Evolutionary conservation across 192 early-diverging fungal genomes (phyloP).

Genomic region (Mortierella claussenii): DNA sequence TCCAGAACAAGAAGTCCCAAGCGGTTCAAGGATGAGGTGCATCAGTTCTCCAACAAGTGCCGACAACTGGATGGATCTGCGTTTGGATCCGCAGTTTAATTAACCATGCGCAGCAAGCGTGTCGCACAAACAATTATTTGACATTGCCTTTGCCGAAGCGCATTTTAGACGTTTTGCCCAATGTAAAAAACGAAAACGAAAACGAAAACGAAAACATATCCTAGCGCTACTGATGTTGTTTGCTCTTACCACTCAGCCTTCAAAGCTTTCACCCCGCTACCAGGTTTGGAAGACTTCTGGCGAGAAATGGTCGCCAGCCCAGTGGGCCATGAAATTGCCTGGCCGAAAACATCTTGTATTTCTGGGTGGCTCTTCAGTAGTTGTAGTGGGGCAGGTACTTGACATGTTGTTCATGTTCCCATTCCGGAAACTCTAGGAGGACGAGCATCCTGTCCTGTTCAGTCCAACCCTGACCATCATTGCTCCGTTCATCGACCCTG

Average conservation of each 20-base stretch:
- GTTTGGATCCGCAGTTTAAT: conserved; percentile 52
- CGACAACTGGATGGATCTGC: conserved; percentile 56
- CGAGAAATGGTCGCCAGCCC: conserved; percentile 24
- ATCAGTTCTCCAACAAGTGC: conserved; percentile 59
- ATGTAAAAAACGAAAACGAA: too few relatives aligned
- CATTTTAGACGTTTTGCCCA: too few relatives aligned
- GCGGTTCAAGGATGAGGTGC: conserved; percentile 55
- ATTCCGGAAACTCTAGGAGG: conserved; percentile 7
- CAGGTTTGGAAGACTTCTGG: neutral
- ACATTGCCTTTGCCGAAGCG: too few relatives aligned
- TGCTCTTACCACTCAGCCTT: too few relatives aligned
- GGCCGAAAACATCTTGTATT: conserved; percentile 34
- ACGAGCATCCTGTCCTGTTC: conserved; percentile 33
- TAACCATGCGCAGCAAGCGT: too few relatives aligned
- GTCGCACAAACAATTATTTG: too few relatives aligned
- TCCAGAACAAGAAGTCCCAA: conserved; percentile 59
- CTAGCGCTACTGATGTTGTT: too few relatives aligned
- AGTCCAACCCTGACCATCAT: too few relatives aligned
- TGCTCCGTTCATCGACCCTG: neutral
- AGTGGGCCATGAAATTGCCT: conserved; percentile 28
- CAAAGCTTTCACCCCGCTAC: neutral
- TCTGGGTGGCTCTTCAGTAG: conserved; percentile 12
- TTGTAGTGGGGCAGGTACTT: conserved; percentile 32
- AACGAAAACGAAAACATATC: too few relatives aligned
- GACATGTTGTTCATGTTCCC: conserved; percentile 2